phyloP scores from a whole-genome alignment of 345 rosid genomes.

The Brassica juncea region DNA sequence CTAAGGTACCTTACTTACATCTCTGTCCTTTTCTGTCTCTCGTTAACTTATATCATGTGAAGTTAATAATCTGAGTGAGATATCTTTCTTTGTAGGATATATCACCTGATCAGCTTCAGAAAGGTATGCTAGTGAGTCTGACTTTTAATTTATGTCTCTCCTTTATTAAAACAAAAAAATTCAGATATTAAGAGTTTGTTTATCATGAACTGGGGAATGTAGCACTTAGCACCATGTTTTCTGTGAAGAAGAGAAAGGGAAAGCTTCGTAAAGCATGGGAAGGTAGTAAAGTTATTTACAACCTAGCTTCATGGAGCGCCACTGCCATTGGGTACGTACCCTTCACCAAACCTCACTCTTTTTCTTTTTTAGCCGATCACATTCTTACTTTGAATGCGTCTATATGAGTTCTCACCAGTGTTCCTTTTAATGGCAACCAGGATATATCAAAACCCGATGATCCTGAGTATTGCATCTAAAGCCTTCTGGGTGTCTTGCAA shows the following conservation, averaged over 20 bases:
- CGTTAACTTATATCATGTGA: background rate
- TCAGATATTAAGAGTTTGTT: slow-evolving; percentile 6
- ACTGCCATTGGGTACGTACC: slow-evolving; percentile 86
- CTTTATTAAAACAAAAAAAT: background rate
- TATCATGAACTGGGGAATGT: slow-evolving; percentile 19
- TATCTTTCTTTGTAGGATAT: slow-evolving; percentile 57
- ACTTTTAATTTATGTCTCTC: slow-evolving; percentile 2
- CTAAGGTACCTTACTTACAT: slow-evolving; percentile 50
- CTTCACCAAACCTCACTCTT: background rate
- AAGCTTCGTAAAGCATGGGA: slow-evolving; percentile 99
- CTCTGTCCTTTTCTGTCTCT: background rate
- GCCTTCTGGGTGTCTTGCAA: slow-evolving; percentile 91
- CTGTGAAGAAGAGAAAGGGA: slow-evolving; percentile 79
- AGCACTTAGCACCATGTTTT: slow-evolving; percentile 92
- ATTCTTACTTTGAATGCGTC: background rate
- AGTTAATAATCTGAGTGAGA: background rate
- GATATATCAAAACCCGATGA: slow-evolving; percentile 88
- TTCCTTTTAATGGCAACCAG: slow-evolving; percentile 39
- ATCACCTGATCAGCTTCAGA: slow-evolving; percentile 91
- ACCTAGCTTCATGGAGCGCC: slow-evolving; percentile 98
- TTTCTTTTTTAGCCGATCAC: background rate
- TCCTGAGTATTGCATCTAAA: slow-evolving; percentile 72
- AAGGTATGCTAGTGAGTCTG: slow-evolving; percentile 45
- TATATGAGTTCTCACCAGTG: background rate
- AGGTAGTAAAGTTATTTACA: slow-evolving; percentile 91